phyloP scores from a whole-genome alignment of 331 rosid species.

The Dryas integrifolia region DNA sequence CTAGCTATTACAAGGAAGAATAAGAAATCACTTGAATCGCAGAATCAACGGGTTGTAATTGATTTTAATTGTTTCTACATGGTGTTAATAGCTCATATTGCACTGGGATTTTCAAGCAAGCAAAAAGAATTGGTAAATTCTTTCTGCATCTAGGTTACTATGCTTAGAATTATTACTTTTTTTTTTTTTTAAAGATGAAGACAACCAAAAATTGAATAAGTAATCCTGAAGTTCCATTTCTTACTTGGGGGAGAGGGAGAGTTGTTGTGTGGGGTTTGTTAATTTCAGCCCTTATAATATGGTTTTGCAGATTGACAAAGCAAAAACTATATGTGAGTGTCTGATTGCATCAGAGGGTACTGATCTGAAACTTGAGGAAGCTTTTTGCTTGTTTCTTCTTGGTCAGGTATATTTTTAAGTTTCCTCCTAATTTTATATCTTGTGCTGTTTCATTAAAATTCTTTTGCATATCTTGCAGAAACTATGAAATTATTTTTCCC shows the following conservation, averaged over 20 bases:
- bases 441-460: slow-evolving; percentile 13
- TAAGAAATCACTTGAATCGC: slow-evolving; percentile 89
- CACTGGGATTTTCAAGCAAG: slow-evolving; percentile 87
- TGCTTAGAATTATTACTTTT: not conserved
- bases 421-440: slow-evolving; percentile 9
- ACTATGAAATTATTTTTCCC: slow-evolving; percentile 18
- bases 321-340: slow-evolving; percentile 79
- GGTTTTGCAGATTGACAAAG: slow-evolving; percentile 62
- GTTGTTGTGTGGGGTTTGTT: slow-evolving; percentile 7
- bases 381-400: slow-evolving; percentile 75
- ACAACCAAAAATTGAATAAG: not conserved
- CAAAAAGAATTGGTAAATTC: slow-evolving; percentile 67
- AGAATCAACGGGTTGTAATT: slow-evolving; percentile 78
- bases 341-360: slow-evolving; percentile 73
- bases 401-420: slow-evolving; percentile 55
- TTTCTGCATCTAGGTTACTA: slow-evolving; percentile 29
- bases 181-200: not conserved
- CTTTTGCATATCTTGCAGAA: slow-evolving; percentile 22
- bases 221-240: not conserved
- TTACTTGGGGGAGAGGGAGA: not conserved
- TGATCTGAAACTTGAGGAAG: slow-evolving; percentile 85
- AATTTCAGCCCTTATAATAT: slow-evolving; percentile 17
- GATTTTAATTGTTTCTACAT: slow-evolving; percentile 74
- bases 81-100: slow-evolving; percentile 74
- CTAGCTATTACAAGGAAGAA: slow-evolving; percentile 75